Conservation (phyloP, 83 land plant species). For the Picea abies region DNA sequence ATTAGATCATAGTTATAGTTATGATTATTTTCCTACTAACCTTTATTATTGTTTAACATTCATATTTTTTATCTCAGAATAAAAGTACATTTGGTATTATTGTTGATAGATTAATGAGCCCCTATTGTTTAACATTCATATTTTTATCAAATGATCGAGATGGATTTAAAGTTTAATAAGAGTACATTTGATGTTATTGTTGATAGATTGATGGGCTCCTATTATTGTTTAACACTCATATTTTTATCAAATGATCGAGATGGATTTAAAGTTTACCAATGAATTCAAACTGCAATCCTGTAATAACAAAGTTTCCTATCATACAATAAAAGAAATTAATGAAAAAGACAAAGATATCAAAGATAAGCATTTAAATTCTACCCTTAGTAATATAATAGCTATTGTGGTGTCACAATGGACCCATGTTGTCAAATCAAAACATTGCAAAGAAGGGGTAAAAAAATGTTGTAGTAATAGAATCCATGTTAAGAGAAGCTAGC, state of each 20-base stretch:
- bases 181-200: slow-evolving; percentile 68
- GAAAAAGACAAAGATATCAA: no score
- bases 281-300: slow-evolving; percentile 24
- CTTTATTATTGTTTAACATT: not conserved
- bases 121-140: not conserved
- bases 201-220: not conserved
- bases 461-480: slow-evolving; percentile 11
- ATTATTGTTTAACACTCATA: no score
- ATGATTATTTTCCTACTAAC: not conserved
- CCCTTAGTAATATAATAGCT: no score
- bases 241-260: slow-evolving; percentile 15
- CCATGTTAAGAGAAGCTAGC: slow-evolving; percentile 16
- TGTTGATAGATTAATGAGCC: no score
- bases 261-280: slow-evolving; percentile 23
- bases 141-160: no score
- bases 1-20: no score
- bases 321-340: not conserved
- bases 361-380: no score
- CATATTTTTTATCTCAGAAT: slow-evolving; percentile 58
- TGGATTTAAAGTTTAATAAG: no score
- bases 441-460: slow-evolving; percentile 6
- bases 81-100: slow-evolving; percentile 65
- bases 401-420: no score
- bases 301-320: not conserved
- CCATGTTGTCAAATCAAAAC: slow-evolving; percentile 16